Percentiles rank a stretch among this genome's conserved stretches.
phyloP scores from a whole-genome alignment of 257 asterid species.

The Rhazya stricta region DNA sequence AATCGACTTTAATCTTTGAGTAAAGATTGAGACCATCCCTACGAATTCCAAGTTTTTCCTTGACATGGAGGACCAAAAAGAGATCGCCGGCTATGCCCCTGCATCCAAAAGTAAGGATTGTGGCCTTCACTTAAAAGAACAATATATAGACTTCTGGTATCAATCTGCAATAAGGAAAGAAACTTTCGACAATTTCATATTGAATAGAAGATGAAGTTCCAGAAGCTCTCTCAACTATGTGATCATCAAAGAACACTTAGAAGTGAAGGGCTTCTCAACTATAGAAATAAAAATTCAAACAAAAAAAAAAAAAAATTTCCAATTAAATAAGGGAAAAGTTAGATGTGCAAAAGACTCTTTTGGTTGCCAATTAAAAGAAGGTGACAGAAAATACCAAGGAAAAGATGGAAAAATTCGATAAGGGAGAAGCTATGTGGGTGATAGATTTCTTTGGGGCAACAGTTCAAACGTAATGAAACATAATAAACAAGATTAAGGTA shows the following conservation, averaged over 20 bases:
- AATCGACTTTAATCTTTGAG: slow-evolving; percentile 73
- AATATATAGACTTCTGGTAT: slow-evolving; percentile 1
- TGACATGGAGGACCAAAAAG: slow-evolving; percentile 61
- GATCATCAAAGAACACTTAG: background rate
- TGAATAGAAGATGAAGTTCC: background rate
- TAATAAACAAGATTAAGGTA: background rate
- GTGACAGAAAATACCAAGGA: background rate
- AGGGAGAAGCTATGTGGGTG: background rate
- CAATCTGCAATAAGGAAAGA: background rate
- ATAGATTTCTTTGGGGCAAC: background rate
- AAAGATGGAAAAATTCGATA: background rate
- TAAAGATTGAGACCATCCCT: slow-evolving; percentile 81
- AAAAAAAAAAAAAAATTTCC: background rate
- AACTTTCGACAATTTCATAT: background rate
- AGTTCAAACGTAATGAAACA: background rate
- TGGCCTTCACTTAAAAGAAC: background rate
- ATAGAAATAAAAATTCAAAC: background rate
- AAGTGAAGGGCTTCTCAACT: background rate
- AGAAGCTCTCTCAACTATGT: background rate
- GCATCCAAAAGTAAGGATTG: slow-evolving; percentile 22
- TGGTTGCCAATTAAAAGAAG: background rate
- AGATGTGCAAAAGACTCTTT: background rate
- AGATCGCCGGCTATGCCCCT: slow-evolving; percentile 85
- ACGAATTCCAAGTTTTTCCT: slow-evolving; percentile 62
- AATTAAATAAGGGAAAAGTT: background rate